phyloP scores from a whole-genome alignment of 257 asterid genomes.

The Nemophila menziesii region DNA sequence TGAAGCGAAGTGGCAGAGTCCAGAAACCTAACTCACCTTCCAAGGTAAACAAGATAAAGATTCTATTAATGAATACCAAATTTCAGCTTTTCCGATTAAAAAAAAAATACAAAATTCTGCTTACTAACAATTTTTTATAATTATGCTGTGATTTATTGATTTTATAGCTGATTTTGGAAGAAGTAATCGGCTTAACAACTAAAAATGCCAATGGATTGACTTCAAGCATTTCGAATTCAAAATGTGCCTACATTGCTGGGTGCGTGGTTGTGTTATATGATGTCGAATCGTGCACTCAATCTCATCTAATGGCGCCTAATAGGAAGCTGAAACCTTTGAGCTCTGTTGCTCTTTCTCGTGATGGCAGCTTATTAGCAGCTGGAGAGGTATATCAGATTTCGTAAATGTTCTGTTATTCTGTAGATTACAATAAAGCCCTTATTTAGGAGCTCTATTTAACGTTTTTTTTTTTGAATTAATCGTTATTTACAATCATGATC shows the following conservation, averaged over 20 bases:
- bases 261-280: constrained; percentile 60
- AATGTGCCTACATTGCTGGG: constrained; percentile 53
- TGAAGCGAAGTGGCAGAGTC: constrained; percentile 39
- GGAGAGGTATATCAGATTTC: constrained; percentile 38
- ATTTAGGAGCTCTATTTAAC: no score
- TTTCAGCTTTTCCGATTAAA: no score
- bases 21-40: constrained; percentile 23
- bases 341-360: constrained; percentile 46
- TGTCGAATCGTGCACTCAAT: constrained; percentile 36
- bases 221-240: constrained; percentile 43
- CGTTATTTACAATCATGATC: no score
- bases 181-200: constrained; percentile 50
- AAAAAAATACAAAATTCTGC: neutral
- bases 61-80: no score
- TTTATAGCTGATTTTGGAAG: constrained; percentile 46
- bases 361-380: constrained; percentile 42
- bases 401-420: neutral
- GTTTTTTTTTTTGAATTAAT: no score
- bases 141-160: constrained; percentile 7
- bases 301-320: constrained; percentile 39
- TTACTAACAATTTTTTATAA: neutral
- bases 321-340: constrained; percentile 46
- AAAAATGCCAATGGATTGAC: constrained; percentile 48
- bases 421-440: no score
- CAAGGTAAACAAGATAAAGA: constrained; percentile 14